Evolutionary conservation across 1,284 basidiomycete species (phyloP).

Genomic region (Kalmanozyma brasiliensis): DNA sequence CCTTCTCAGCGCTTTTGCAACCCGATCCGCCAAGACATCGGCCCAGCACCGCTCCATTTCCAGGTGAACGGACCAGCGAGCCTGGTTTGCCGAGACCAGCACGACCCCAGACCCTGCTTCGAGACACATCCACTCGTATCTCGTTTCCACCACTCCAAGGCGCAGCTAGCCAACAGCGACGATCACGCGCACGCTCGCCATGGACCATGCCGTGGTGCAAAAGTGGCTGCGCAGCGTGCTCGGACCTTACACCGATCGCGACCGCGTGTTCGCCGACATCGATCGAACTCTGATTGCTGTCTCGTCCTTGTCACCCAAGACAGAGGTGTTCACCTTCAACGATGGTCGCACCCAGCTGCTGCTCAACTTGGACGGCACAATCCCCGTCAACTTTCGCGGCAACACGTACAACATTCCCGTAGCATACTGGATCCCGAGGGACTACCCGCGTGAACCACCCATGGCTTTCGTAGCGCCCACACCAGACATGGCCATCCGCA

Average conservation of each 20-base stretch:
- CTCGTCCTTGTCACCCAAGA: constrained; percentile 82
- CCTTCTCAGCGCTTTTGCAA: background rate
- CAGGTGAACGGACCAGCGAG: constrained; percentile 27
- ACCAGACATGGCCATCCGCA: constrained; percentile 85
- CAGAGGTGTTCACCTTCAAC: constrained; percentile 94
- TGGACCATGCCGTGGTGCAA: constrained; percentile 63
- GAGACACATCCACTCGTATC: background rate
- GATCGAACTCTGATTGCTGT: constrained; percentile 75
- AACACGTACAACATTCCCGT: constrained; percentile 93
- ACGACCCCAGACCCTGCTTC: background rate
- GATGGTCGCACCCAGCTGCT: constrained; percentile 91
- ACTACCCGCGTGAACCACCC: constrained; percentile 74
- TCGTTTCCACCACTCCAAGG: background rate
- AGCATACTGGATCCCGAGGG: constrained; percentile 76
- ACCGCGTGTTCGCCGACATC: constrained; percentile 76
- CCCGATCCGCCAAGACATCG: constrained; percentile 32
- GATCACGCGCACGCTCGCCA: constrained; percentile 18
- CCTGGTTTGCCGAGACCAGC: constrained; percentile 1
- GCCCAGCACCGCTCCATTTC: background rate
- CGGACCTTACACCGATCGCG: constrained; percentile 73
- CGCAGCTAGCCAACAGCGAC: no score
- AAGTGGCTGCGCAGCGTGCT: constrained; percentile 62
- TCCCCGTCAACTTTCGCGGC: constrained; percentile 83
- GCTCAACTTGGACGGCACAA: constrained; percentile 86
- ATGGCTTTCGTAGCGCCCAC: constrained; percentile 96